Conservation (phyloP, 164 flowering plant species). For the Macadamia integrifolia region DNA sequence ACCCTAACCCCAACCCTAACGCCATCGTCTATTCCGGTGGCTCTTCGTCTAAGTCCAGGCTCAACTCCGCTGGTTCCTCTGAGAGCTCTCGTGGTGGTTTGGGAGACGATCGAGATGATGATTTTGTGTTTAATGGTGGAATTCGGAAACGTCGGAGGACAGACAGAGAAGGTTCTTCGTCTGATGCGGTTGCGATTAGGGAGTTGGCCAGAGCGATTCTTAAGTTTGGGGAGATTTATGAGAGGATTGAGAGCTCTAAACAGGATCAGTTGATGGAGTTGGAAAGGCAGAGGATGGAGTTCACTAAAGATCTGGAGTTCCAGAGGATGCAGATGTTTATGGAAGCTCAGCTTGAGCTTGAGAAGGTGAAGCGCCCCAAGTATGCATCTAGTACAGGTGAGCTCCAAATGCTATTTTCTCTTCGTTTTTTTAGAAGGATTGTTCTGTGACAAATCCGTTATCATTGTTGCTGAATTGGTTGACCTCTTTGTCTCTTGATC, state of each 20-base stretch:
- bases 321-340: conserved; percentile 52
- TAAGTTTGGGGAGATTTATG: conserved; percentile 48
- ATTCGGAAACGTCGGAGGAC: conserved; percentile 15
- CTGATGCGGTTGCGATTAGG: conserved; percentile 28
- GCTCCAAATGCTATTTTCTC: not conserved
- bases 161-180: conserved; percentile 8
- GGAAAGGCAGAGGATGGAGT: conserved; percentile 59
- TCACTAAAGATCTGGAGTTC: conserved; percentile 51
- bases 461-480: too few species aligned
- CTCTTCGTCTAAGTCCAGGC: conserved; percentile 12
- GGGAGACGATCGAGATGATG: conserved; percentile 9
- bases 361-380: conserved; percentile 39
- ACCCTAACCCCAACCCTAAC: conserved; percentile 7
- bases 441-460: too few species aligned
- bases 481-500: too few species aligned
- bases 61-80: conserved; percentile 13
- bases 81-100: conserved; percentile 27
- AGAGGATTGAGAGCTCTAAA: conserved; percentile 46
- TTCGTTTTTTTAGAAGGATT: too few species aligned
- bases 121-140: conserved; percentile 8
- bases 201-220: conserved; percentile 46
- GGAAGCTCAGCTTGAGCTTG: conserved; percentile 49
- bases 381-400: conserved; percentile 21
- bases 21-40: conserved; percentile 13
- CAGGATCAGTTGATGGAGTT: conserved; percentile 51